These are phyloP conservation scores for Alternaria sp. DNA, from an alignment of 2,329 filamentous ascomycete species.

Conservation along the genomic window DNA sequence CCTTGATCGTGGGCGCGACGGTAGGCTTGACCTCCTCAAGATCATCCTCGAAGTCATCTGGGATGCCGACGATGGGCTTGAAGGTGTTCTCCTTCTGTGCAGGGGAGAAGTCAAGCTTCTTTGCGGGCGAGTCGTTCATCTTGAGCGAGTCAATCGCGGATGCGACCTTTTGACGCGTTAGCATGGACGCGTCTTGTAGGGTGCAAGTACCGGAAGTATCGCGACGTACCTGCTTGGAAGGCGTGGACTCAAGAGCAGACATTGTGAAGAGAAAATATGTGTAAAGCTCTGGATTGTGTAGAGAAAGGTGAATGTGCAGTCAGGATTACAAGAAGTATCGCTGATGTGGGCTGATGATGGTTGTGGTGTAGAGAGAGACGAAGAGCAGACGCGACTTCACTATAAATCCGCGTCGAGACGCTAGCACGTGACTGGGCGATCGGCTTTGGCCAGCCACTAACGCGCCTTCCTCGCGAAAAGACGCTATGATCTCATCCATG, in stretches of 20 bases:
- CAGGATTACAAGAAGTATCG: slow-evolving; percentile 24
- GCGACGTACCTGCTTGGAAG: slow-evolving; percentile 71
- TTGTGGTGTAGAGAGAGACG: slow-evolving; percentile 26
- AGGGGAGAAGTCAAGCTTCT: slow-evolving; percentile 80
- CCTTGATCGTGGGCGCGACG: slow-evolving; percentile 59
- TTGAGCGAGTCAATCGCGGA: slow-evolving; percentile 86
- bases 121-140: slow-evolving; percentile 84
- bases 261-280: slow-evolving; percentile 58
- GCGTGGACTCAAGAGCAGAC: slow-evolving; percentile 73
- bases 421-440: slow-evolving; percentile 33
- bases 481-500: slow-evolving; percentile 39
- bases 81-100: slow-evolving; percentile 85
- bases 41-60: slow-evolving; percentile 48
- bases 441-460: slow-evolving; percentile 13
- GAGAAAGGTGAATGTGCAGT: slow-evolving; percentile 19
- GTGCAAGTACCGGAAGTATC: slow-evolving; percentile 28
- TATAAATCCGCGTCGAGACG: slow-evolving; percentile 29
- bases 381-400: slow-evolving; percentile 22
- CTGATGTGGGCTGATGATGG: slow-evolving; percentile 28
- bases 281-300: slow-evolving; percentile 12
- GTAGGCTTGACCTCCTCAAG: slow-evolving; percentile 59
- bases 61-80: slow-evolving; percentile 60
- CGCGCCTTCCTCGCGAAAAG: slow-evolving; percentile 22
- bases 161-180: slow-evolving; percentile 69
- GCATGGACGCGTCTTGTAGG: slow-evolving; percentile 41